Base-by-base conservation (phyloP, 257 asterid species). In the Mitragyna speciosa region DNA sequence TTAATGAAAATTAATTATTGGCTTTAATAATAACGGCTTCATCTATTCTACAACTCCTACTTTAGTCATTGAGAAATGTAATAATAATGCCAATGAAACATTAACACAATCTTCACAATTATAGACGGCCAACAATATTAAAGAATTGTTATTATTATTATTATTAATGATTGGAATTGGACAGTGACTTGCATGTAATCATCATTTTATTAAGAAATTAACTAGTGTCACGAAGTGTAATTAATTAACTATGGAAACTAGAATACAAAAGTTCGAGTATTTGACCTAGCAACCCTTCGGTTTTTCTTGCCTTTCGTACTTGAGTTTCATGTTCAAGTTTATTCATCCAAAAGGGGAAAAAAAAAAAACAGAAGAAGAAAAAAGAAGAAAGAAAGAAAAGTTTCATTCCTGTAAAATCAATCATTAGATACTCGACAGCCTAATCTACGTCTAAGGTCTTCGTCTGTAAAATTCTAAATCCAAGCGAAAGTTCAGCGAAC, bases 371-470 rank as follows among this genome's bases (percentile, higher is more conserved):
- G n/a, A n/a, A n/a, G n/a, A n/a, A n/a, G n/a, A n/a, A n/a, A 5
- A 16, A 52, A 17, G 0, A 9, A 19, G 19, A 4, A 51, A 0
- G 7, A 5, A 48, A 48, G 16, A 47, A 6, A 47, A 47, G 49
- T 47, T 47, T 11, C n/a, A n/a, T n/a, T n/a, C n/a, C n/a, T n/a
- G n/a, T n/a, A 16, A 41, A 49, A 31, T 63, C 80, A 73, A 84
- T 84, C 56, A 81, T 80, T 77, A 80, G 82, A 77, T 67, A 77
- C 78, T 80, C 52, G 75, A 80, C 72, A 66, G 59, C 85, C 72
- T 72, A 78, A 78, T 78, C 73, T 68, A 78, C 80, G 66, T 20
- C 78, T 66, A 41, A 80, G 80, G 82, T 76, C 78, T 70, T 70
- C 75, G 77, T 68, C 6, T 16, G 69, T 30, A 78, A 72, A 73